Evolutionary conservation across 202 grass and related monocot species (phyloP).

Genomic region (Saccharum hybrid): DNA sequence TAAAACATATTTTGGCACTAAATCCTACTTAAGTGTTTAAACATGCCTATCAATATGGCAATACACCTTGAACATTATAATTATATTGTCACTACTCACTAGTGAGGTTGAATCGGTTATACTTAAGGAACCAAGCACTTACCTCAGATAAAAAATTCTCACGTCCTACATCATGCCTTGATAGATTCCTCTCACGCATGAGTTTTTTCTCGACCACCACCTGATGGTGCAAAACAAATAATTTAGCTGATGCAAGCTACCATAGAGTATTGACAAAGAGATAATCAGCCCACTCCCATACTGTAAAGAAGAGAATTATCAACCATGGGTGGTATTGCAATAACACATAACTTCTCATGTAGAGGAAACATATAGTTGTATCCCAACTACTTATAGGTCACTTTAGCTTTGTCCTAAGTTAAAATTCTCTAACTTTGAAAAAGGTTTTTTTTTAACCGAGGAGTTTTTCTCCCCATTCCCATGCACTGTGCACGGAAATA

Average conservation of each 20-base stretch:
- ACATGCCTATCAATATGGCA: background rate
- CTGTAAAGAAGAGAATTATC: background rate
- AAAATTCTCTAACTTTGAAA: background rate
- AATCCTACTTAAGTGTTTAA: slow-evolving; percentile 25
- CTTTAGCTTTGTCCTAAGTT: background rate
- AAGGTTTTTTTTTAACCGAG: no score
- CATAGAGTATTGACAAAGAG: background rate
- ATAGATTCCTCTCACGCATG: slow-evolving; percentile 90
- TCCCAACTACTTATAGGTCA: background rate
- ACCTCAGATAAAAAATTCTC: slow-evolving; percentile 82
- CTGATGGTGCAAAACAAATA: slow-evolving; percentile 33
- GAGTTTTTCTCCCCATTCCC: no score
- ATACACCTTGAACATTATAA: slow-evolving; percentile 3
- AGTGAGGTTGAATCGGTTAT: background rate
- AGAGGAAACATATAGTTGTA: background rate
- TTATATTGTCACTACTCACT: background rate
- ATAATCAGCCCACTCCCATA: background rate
- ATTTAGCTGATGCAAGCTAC: background rate
- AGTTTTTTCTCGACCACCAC: slow-evolving; percentile 98
- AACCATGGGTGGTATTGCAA: background rate
- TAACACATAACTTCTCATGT: background rate
- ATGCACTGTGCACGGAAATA: no score
- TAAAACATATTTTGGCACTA: background rate
- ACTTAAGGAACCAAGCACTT: slow-evolving; percentile 36
- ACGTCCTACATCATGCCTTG: slow-evolving; percentile 82